Conservation (phyloP, 1,139 yeast genomes). For the Yamadazyma blattariae region DNA sequence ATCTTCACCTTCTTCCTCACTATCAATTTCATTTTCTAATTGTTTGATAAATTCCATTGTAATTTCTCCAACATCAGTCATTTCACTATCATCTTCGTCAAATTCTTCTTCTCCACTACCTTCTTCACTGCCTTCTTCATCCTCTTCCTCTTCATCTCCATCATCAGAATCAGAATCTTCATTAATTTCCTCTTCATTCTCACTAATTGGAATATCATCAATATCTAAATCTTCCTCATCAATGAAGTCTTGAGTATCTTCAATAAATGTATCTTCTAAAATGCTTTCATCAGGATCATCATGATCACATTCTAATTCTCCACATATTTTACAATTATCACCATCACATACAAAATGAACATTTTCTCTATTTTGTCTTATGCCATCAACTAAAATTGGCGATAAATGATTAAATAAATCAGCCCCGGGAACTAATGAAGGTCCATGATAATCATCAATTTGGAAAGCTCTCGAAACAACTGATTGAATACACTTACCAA, state of each 20-base stretch:
- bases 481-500: conserved; percentile 53
- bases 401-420: conserved; percentile 80
- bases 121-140: not conserved
- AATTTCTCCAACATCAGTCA: conserved; percentile 20
- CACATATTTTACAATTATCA: conserved; percentile 69
- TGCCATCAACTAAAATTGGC: conserved; percentile 20
- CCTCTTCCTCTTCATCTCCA: conserved; percentile 1
- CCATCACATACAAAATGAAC: conserved; percentile 74
- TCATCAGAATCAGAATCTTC: conserved; percentile 7
- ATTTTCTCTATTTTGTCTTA: conserved; percentile 41
- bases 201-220: not conserved
- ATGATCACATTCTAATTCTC: conserved; percentile 60
- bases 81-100: conserved; percentile 8
- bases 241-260: conserved; percentile 20
- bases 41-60: conserved; percentile 35
- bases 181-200: conserved; percentile 14
- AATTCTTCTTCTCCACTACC: conserved; percentile 16
- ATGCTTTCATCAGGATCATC: conserved; percentile 29
- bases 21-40: conserved; percentile 23
- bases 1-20: conserved; percentile 24
- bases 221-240: conserved; percentile 1
- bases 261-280: conserved; percentile 12
- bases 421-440: conserved; percentile 86
- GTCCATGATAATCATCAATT: conserved; percentile 70
- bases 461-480: conserved; percentile 79